Evolutionary conservation across 164 flowering plant species (phyloP), one percentile per base, ranked within the genome.

Genomic region (Litsea cubeba): DNA sequence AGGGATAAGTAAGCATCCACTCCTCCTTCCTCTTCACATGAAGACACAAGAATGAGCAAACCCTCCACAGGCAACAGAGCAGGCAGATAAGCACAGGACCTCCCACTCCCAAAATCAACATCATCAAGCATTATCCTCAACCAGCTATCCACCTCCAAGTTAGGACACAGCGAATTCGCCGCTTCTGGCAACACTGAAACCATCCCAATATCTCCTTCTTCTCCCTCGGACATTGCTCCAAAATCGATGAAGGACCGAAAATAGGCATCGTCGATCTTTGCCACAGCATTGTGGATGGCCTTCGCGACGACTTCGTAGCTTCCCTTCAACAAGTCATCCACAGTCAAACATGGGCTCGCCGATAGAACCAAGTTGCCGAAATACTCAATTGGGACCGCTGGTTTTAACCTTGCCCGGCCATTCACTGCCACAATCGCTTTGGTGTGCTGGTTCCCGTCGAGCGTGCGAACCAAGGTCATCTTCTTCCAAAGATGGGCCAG

Each of bases 201-300:
- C 50, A 75, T 69, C 62, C 40, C 71, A 30, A 4, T 30, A 14
- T 14, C 20, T 62, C 30, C 78, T 20, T 75, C 62, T 3, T 46
- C 17, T 12, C 25, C 49, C 71, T 51, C 62, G n/a, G n/a, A 4
- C 5, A 58, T 12, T 50, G 22, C 73, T 14, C 72, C 79, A 60
- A 77, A 77, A 40, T 77, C 76, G 69, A 77, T 73, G 28, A 77
- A 73, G 15, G 79, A 77, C 62, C 60, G 50, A 76, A 77, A 73
- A 30, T 77, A 77, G 2, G 62, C 65, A 23, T 73, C 72, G 49
- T 73, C 70, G 2, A 77, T 50, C 35, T 22, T 24, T 12, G 54
- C 24, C 20, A 77, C 73, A 0, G 76, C 76, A 6, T 77, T 73
- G 17, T 63, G 75, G 62, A 73, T 77, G 32, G 69, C 49, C 71